Evolutionary conservation across 179 eudicot species (phyloP), one percentile per base, ranked within the genome.

Genomic region (Heliamphora ciliata): DNA sequence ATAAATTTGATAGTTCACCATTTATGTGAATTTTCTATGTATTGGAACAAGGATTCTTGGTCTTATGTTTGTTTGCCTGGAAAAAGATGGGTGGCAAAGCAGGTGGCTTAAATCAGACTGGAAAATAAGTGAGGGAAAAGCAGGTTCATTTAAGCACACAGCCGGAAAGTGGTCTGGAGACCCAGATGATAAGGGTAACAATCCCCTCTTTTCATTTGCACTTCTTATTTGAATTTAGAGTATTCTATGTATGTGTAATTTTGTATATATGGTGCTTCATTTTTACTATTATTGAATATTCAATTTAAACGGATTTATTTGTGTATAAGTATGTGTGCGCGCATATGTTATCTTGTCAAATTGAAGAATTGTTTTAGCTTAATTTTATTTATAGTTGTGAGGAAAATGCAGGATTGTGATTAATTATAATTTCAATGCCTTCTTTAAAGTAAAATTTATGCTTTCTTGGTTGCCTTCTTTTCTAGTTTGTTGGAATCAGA

Each of bases 71-170:
- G 81, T 56, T 72, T 80, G 72, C 64, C 69, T 74, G 79, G 79
- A 56, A 74, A 66, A 88, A n/a, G 94, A 89, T 85, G 93, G 93
- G 72, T 91, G 94, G 94, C 85, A 90, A 31, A 82, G 84, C n/a
- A 85, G 91, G 79, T 91, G 94, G 94, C 91, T 91, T n/a, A 83
- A 70, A 83, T 91, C 94, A 59, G 94, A 91, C 71, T 91, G 94
- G 94, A 91, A 91, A 72, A 89, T 76, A 78, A 88, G 82, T 67
- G 94, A 91, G 64, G 93, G 93, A 46, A 89, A 90, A 83, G 93
- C 94, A 15, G 94, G 94, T 67, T 80, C 87, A 10, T 91, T 88
- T 77, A 91, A 91, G 84, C 91, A 91, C 73, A 86, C 92, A 14
- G 90, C 90, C 21, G 94, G 94, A 54, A 90, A 84, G 50, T 91